Evolutionary conservation across 2,329 filamentous ascomycete genomes (phyloP).

Genomic region (Diaporthe citri): DNA sequence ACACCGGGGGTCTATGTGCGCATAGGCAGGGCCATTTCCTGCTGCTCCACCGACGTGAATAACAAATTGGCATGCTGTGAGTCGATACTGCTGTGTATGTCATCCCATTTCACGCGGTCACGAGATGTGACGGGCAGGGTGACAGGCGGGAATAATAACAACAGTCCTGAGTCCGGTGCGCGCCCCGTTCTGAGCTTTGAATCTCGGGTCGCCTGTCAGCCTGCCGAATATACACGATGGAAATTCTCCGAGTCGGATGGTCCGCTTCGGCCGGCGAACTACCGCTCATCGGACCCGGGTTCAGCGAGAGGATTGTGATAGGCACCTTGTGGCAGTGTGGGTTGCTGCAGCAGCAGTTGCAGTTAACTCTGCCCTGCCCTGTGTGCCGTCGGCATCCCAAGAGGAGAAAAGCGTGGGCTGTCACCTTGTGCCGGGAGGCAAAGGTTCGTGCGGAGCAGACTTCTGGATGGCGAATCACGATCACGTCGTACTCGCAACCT

Average conservation of each 20-base stretch:
- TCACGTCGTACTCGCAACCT: conserved; percentile 21
- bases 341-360: conserved; percentile 13
- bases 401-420: not conserved
- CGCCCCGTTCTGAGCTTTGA: not conserved
- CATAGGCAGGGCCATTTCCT: not conserved
- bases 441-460: not conserved
- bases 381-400: not conserved
- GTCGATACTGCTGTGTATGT: conserved; percentile 28
- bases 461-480: conserved; percentile 32
- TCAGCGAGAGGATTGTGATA: not conserved
- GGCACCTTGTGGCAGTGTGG: not conserved
- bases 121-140: conserved; percentile 12
- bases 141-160: conserved; percentile 11
- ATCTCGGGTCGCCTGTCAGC: conserved; percentile 25
- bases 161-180: not conserved
- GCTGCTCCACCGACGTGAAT: not conserved
- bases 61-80: not conserved
- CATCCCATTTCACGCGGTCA: conserved; percentile 15
- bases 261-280: conserved; percentile 5
- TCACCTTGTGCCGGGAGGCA: not conserved
- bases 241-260: conserved; percentile 30
- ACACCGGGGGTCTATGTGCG: not conserved
- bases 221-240: not conserved
- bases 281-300: conserved; percentile 18
- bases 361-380: conserved; percentile 8